Percentiles rank a stretch among this genome's conserved stretches.
These are phyloP conservation scores for Cryptococcus wingfieldii DNA, from an alignment of 1,284 basidiomycete species.

Conservation along the genomic window DNA sequence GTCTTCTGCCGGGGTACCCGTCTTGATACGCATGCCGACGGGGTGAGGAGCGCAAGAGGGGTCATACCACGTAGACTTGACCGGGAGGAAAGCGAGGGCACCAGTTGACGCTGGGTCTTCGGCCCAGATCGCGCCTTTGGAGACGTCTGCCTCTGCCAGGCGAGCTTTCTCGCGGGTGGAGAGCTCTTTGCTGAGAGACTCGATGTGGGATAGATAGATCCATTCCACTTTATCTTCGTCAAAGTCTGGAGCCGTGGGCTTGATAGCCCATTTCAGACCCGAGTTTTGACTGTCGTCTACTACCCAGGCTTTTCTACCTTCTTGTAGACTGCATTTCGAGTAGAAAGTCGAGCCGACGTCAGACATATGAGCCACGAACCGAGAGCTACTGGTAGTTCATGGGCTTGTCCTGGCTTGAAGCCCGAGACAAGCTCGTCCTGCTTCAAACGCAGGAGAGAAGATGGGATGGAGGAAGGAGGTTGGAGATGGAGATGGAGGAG, in stretches of 20 bases:
- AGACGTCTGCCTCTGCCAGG: neutral
- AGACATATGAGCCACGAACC: slow-evolving; percentile 36
- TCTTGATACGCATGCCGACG: slow-evolving; percentile 11
- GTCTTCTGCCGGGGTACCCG: neutral
- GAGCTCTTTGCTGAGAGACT: slow-evolving; percentile 1
- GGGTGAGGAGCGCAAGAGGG: slow-evolving; percentile 5
- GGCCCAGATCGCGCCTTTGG: slow-evolving; percentile 1
- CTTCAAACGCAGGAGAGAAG: neutral
- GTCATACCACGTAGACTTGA: slow-evolving; percentile 2
- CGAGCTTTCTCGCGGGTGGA: slow-evolving; percentile 1
- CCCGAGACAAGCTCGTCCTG: slow-evolving; percentile 13
- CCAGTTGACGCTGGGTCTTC: slow-evolving; percentile 20
- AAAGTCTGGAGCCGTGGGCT: neutral
- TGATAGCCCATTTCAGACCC: neutral
- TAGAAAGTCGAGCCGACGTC: slow-evolving; percentile 37
- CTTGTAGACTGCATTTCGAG: slow-evolving; percentile 16
- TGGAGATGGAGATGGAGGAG: slow-evolving; percentile 26
- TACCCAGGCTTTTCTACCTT: slow-evolving; percentile 15
- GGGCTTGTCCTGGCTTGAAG: neutral
- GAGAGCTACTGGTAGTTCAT: slow-evolving; percentile 10
- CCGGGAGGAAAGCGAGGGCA: slow-evolving; percentile 11
- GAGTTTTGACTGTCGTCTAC: neutral
- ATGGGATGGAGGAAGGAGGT: neutral
- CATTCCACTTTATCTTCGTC: slow-evolving; percentile 11
- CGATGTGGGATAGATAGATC: slow-evolving; percentile 10